A percentile compares a stretch with the other conserved stretches of the same genome.
Conservation (phyloP, 2,329 filamentous ascomycete species). For the Decorospora gaudefroyi region DNA sequence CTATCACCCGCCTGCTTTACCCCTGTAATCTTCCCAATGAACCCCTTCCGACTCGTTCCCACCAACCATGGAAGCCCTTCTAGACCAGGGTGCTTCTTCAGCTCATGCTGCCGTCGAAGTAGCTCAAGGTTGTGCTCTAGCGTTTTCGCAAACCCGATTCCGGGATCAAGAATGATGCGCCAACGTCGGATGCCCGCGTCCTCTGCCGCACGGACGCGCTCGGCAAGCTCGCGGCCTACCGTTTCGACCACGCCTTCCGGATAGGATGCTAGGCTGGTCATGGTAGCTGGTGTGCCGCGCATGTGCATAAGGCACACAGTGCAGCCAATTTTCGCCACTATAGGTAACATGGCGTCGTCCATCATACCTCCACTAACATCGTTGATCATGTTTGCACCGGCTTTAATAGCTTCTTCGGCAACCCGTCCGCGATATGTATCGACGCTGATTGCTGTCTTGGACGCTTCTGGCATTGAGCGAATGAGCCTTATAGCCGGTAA, state of each 20-base stretch:
- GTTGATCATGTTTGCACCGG: constrained; percentile 91
- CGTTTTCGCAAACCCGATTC: constrained; percentile 91
- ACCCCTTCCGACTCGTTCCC: constrained; percentile 85
- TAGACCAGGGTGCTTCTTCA: constrained; percentile 58
- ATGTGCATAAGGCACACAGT: constrained; percentile 91
- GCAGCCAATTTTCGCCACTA: constrained; percentile 75
- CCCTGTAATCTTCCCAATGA: constrained; percentile 81
- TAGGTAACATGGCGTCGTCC: constrained; percentile 79
- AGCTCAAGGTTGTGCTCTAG: constrained; percentile 80
- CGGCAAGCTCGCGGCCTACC: constrained; percentile 69
- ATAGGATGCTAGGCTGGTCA: constrained; percentile 69
- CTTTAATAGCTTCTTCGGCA: constrained; percentile 72
- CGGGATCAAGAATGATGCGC: constrained; percentile 93
- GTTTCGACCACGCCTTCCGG: constrained; percentile 67
- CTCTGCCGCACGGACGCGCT: constrained; percentile 74
- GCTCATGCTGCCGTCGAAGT: constrained; percentile 66
- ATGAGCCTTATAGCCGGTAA: constrained; percentile 78
- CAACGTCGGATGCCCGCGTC: constrained; percentile 82
- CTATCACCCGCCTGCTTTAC: constrained; percentile 71
- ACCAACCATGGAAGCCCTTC: constrained; percentile 82
- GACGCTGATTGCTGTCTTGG: constrained; percentile 74
- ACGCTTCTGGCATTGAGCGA: constrained; percentile 66
- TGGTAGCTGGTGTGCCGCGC: constrained; percentile 83
- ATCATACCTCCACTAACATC: constrained; percentile 84
- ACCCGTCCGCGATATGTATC: constrained; percentile 91